These are phyloP conservation scores for Bacidia gigantensis DNA, from an alignment of 495 filamentous ascomycete genomes.

Conservation along the genomic window DNA sequence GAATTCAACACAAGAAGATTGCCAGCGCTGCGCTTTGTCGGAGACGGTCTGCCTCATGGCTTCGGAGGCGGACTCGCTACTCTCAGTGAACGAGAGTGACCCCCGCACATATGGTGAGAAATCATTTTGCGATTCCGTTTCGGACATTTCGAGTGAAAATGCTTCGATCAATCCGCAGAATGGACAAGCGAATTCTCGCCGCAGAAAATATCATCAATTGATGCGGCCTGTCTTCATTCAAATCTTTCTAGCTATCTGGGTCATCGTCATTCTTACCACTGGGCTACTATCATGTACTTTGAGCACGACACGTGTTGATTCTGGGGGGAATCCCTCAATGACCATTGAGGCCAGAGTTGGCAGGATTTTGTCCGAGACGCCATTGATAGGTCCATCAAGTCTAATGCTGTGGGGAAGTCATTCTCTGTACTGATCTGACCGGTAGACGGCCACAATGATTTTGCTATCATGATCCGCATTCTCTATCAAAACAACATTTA, in stretches of 20 bases:
- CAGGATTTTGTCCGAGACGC: slow-evolving; percentile 55
- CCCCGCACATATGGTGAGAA: slow-evolving; percentile 18
- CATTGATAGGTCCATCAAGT: slow-evolving; percentile 53
- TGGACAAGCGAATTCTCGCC: background rate
- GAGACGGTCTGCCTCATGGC: too few relatives aligned
- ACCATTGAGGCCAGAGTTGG: slow-evolving; percentile 53
- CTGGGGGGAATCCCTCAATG: slow-evolving; percentile 16
- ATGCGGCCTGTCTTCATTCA: background rate
- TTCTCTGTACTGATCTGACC: slow-evolving; percentile 7
- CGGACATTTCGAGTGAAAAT: slow-evolving; percentile 1
- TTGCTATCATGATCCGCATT: slow-evolving; percentile 59
- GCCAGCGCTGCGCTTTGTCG: too few relatives aligned
- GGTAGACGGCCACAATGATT: slow-evolving; percentile 83
- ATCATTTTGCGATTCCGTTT: slow-evolving; percentile 5
- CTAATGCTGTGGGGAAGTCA: slow-evolving; percentile 3
- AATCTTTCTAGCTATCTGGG: slow-evolving; percentile 12
- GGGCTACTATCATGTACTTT: slow-evolving; percentile 7
- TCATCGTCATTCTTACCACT: slow-evolving; percentile 10
- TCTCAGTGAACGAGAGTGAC: slow-evolving; percentile 11
- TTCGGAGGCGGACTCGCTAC: slow-evolving; percentile 17
- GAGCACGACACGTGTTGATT: slow-evolving; percentile 11
- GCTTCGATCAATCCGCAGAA: slow-evolving; percentile 6
- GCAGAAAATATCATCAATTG: slow-evolving; percentile 8
- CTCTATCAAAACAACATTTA: slow-evolving; percentile 68
- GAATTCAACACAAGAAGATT: too few relatives aligned